phyloP scores from a whole-genome alignment of 2,329 filamentous ascomycete species.

The Chalaropsis ovoidea region DNA sequence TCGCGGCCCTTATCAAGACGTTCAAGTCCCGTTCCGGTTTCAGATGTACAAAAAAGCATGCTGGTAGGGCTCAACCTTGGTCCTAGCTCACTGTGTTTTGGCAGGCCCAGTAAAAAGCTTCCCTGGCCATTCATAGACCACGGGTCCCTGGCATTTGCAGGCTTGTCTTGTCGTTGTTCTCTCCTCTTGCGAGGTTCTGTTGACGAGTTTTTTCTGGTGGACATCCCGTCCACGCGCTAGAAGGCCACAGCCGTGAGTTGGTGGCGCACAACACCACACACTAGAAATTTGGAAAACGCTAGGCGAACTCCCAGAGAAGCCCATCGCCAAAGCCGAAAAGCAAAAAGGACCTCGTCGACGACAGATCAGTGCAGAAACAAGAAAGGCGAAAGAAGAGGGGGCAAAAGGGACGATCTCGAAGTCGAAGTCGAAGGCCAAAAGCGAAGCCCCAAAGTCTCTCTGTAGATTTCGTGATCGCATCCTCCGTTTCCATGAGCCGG shows the following conservation, averaged over 20 bases:
- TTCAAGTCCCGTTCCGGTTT: constrained; percentile 8
- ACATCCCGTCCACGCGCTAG: too few relatives aligned
- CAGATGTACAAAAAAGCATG: not conserved
- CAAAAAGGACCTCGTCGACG: constrained; percentile 4
- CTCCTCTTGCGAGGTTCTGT: not conserved
- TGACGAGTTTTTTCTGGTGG: not conserved
- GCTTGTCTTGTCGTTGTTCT: not conserved
- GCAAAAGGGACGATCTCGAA: not conserved
- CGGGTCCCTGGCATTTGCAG: not conserved
- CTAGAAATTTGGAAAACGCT: constrained; percentile 6
- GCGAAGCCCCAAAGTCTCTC: not conserved
- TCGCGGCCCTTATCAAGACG: not conserved
- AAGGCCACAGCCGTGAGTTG: not conserved
- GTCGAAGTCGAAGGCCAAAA: constrained; percentile 1
- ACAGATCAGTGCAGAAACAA: not conserved
- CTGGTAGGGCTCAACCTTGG: not conserved
- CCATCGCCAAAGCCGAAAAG: constrained; percentile 8
- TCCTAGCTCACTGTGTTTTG: not conserved
- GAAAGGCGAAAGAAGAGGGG: not conserved
- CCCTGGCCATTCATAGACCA: not conserved
- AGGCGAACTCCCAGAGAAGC: constrained; percentile 5
- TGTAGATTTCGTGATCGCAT: too few relatives aligned
- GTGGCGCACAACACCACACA: constrained; percentile 8
- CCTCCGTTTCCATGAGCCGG: too few relatives aligned
- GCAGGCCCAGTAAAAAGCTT: not conserved